A percentile compares a stretch with the other conserved stretches of the same genome.
These are phyloP conservation scores for Xylaria digitata DNA, from an alignment of 2,329 filamentous ascomycete genomes.

Conservation along the genomic window DNA sequence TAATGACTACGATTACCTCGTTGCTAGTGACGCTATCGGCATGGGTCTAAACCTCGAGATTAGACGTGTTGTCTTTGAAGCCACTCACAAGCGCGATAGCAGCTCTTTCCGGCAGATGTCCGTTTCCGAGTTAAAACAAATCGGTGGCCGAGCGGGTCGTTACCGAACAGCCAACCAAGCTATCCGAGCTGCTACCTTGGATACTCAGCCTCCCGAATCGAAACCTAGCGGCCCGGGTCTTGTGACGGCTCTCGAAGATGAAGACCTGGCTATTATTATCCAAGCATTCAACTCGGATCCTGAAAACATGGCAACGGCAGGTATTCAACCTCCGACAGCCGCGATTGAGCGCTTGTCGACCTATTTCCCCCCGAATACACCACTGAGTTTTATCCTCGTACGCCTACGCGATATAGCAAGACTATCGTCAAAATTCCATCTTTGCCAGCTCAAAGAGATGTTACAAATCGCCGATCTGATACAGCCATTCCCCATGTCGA, in stretches of 20 bases:
- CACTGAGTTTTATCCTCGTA: constrained; percentile 84
- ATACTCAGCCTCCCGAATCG: constrained; percentile 35
- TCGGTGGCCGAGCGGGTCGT: constrained; percentile 90
- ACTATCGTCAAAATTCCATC: constrained; percentile 73
- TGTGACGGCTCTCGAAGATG: constrained; percentile 80
- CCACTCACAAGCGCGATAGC: constrained; percentile 78
- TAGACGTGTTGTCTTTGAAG: constrained; percentile 89
- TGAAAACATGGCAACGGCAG: constrained; percentile 75
- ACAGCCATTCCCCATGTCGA: constrained; percentile 75
- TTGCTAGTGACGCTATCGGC: constrained; percentile 94
- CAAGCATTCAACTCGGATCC: constrained; percentile 72
- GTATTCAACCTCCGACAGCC: constrained; percentile 76
- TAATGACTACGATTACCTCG: constrained; percentile 94
- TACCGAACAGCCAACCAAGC: constrained; percentile 78
- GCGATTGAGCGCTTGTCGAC: constrained; percentile 78
- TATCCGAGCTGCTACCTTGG: constrained; percentile 44
- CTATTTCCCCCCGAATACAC: constrained; percentile 84
- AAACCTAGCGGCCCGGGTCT: constrained; percentile 64
- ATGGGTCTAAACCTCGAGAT: constrained; percentile 97
- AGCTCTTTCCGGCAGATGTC: constrained; percentile 66
- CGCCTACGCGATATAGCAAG: constrained; percentile 77
- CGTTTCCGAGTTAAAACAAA: constrained; percentile 90
- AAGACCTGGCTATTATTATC: constrained; percentile 73
- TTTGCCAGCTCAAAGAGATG: constrained; percentile 73
- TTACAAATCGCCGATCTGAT: constrained; percentile 78